Base-by-base conservation (phyloP, 352 stramenopile genomes). In the Pythium monospermum region DNA sequence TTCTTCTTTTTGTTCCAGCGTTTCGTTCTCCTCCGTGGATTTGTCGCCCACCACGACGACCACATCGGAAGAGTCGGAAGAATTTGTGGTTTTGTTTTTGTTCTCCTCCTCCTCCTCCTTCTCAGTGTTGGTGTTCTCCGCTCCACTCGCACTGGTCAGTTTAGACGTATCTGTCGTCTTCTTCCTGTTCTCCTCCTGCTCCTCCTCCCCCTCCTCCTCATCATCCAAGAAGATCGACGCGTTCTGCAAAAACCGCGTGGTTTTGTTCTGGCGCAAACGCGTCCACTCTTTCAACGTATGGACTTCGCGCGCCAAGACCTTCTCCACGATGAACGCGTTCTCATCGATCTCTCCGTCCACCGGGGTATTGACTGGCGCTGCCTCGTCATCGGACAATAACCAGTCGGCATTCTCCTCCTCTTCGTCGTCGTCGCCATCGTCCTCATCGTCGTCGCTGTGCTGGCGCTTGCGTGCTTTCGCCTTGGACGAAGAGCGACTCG, bases 291-390 rank as follows among this genome's bases (percentile, higher is more conserved):
- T 90, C 8, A 73, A 37, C 6, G 84, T 93, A 51, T 92, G 84
- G 15, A 78, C 70, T 38, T 95, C 84, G 3, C 75, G 68, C 19
- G 74, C 84, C 25, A 95, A 50, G 2, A 95, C 41, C 50, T 95
- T 95, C 61, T 88, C 84, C 47, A 95, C 87, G 32, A 92, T 66
- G 57, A 91, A 94, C 19, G 57, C 65, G 40, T 88, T 83, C n/a
- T 85, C 73, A 22, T 81, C 71, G 50, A 72, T 37, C 30, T 65
- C 53, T 8, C 62, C 49, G 25, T 46, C 41, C 1, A 44, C 35
- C 12, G 47, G 19, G 21, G 57, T 43, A 5, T 26, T 16, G 18
- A 51, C 47, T 31, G 23, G n/a, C n/a, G n/a, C n/a, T n/a, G n/a
- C n/a, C n/a, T n/a, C n/a, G n/a, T 49, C 39, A 44, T 5, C 6